These are phyloP conservation scores for Cordyceps tenuipes DNA, from an alignment of 2,329 filamentous ascomycete species.

Conservation along the genomic window DNA sequence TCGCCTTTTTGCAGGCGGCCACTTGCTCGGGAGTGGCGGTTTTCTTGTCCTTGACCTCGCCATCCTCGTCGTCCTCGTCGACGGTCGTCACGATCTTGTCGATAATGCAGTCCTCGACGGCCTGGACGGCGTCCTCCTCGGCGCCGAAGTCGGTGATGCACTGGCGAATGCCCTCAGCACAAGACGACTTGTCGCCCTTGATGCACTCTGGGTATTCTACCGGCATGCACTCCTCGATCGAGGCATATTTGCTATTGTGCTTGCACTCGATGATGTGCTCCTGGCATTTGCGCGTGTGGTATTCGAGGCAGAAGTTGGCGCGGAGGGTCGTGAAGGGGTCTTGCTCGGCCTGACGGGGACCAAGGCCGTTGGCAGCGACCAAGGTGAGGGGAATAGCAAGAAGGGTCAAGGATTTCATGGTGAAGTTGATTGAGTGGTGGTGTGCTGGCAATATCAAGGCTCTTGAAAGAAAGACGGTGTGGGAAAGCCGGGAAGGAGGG, in stretches of 20 bases:
- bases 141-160: not conserved
- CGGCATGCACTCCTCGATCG: not conserved
- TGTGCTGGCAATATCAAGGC: not conserved
- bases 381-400: not conserved
- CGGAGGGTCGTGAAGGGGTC: not conserved
- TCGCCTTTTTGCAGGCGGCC: not conserved
- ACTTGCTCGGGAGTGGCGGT: not conserved
- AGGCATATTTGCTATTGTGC: no score
- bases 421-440: not conserved
- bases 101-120: not conserved
- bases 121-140: not conserved
- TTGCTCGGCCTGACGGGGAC: not conserved
- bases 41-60: not conserved
- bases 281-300: not conserved
- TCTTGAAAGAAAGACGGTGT: not conserved
- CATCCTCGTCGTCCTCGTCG: not conserved
- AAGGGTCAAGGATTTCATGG: not conserved
- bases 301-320: not conserved
- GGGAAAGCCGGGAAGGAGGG: not conserved
- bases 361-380: not conserved
- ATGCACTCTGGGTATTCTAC: not conserved
- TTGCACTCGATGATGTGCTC: not conserved
- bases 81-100: not conserved
- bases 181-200: not conserved
- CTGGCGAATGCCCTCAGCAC: not conserved